A percentile compares a stretch with the other conserved stretches of the same genome.
phyloP scores from a whole-genome alignment of 2,329 filamentous ascomycete species.

The Trichophyton schoenleinii region DNA sequence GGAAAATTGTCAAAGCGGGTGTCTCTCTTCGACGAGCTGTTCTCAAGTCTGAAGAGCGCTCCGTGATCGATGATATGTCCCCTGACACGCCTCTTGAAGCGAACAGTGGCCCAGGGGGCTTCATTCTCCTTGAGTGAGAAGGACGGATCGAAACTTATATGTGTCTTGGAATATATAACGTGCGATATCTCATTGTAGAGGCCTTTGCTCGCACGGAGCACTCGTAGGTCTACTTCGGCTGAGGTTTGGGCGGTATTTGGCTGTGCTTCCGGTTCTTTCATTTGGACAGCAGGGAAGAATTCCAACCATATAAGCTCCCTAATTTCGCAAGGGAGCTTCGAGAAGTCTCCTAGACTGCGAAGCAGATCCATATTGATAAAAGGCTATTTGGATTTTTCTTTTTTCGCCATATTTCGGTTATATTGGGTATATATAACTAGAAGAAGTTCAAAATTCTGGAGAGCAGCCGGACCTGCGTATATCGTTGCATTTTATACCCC shows the following conservation, averaged over 20 bases:
- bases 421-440: no score
- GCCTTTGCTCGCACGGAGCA: neutral
- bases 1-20: neutral
- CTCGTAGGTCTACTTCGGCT: neutral
- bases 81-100: neutral
- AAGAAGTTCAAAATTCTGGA: no score
- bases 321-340: slow-evolving; percentile 3
- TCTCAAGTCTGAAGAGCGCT: neutral
- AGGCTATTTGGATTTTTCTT: no score
- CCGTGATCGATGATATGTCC: neutral
- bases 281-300: neutral
- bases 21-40: neutral
- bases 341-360: neutral
- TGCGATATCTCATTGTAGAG: neutral
- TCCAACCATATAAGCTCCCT: slow-evolving; percentile 3
- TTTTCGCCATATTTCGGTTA: no score
- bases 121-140: neutral
- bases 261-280: neutral
- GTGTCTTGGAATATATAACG: neutral
- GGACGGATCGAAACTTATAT: neutral
- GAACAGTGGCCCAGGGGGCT: neutral
- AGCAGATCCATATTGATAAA: no score
- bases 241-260: neutral
- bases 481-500: no score
- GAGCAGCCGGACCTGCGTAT: no score